Evolutionary conservation across 352 stramenopile species (phyloP), one percentile per base, ranked within the genome.

Genomic region (Halophytophthora polymorphica): DNA sequence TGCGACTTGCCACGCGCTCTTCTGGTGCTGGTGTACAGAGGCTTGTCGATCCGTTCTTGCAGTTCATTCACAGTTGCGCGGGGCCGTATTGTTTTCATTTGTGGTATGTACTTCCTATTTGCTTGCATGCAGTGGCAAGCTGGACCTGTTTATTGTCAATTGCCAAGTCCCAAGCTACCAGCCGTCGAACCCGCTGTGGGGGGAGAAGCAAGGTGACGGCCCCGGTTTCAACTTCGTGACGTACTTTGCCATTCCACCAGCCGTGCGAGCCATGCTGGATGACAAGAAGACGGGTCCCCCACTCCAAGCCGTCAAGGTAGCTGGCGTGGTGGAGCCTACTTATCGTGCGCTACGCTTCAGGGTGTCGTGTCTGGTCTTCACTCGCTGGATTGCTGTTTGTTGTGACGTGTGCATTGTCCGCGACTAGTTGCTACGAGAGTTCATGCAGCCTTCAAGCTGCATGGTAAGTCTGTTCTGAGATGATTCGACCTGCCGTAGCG

Each of bases 91-190:
- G 34, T 6, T 52, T 44, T 36, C n/a, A 19, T n/a, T 23, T 49
- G 18, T 49, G 33, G 1, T 39, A 13, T 41, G 12, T 23, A 2
- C 23, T 3, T 31, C 45, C 2, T n/a, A 23, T 31, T 44, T 17
- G 14, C n/a, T 56, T 5, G 25, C 4, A 31, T 42, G 18, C 36
- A 77, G 64, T 34, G 56, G 44, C 21, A 45, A 64, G 3, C 46
- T 85, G 13, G 82, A 93, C 41, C 53, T 93, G 6, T 82, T 93
- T 41, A 79, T 93, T 23, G 77, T 93, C 17, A 93, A 90, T 50
- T 93, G 79, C 41, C 82, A 93, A 69, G 82, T 93, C 19, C 82
- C 82, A n/a, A 85, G 71, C 33, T 93, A 93, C 31, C 69, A 86
- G 34, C 82, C 82, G 10, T 84, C 79, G n/a, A 93, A 93, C 58